Conservation (phyloP, 1,284 basidiomycete species). For the Stygiomarasmius scandens region DNA sequence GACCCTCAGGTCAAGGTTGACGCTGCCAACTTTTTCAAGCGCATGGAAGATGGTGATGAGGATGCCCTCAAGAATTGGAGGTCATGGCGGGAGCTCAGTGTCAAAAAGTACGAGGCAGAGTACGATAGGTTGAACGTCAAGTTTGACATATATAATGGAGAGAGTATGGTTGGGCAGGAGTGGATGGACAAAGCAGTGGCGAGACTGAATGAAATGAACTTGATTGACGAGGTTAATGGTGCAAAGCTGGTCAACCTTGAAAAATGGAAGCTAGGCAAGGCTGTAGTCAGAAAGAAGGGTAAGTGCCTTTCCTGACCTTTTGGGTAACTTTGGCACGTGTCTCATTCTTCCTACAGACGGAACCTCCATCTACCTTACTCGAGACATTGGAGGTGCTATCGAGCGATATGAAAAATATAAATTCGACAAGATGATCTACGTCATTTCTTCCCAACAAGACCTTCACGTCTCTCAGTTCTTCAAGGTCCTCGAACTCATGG, state of each 20-base stretch:
- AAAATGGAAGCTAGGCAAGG: constrained; percentile 88
- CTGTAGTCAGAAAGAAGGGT: constrained; percentile 90
- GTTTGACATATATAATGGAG: constrained; percentile 95
- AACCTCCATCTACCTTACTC: constrained; percentile 97
- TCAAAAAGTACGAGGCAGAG: constrained; percentile 90
- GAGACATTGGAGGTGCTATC: constrained; percentile 93
- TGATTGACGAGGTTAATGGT: constrained; percentile 70
- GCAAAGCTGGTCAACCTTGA: constrained; percentile 84
- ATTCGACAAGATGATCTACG: constrained; percentile 99
- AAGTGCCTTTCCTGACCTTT: constrained; percentile 15
- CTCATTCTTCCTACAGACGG: constrained; percentile 65
- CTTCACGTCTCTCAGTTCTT: constrained; percentile 94
- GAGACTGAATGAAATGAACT: constrained; percentile 57
- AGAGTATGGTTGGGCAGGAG: constrained; percentile 85
- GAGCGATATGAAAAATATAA: constrained; percentile 92
- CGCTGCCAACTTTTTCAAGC: constrained; percentile 91
- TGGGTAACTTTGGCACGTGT: not conserved
- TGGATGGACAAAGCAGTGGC: constrained; percentile 76
- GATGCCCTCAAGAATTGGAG: constrained; percentile 87
- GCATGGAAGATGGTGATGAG: constrained; percentile 95
- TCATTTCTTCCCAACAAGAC: constrained; percentile 94
- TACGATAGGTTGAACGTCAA: constrained; percentile 91
- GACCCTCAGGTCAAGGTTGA: constrained; percentile 79
- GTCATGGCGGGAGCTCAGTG: constrained; percentile 90
- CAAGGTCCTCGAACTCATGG: constrained; percentile 93